phyloP scores from a whole-genome alignment of 257 asterid species.

The Solanum peruvianum region DNA sequence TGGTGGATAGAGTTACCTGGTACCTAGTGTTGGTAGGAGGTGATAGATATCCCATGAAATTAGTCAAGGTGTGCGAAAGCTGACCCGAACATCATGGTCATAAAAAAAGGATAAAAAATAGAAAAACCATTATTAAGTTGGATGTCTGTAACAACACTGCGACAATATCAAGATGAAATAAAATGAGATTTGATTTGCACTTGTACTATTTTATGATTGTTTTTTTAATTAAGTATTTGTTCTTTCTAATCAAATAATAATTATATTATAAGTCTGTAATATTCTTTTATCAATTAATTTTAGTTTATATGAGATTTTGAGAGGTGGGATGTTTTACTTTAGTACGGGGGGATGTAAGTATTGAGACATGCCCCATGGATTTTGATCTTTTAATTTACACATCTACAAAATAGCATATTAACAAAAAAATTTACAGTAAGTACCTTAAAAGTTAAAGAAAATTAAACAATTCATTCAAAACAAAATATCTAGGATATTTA shows the following conservation, averaged over 20 bases:
- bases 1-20: not conserved
- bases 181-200: not conserved
- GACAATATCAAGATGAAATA: not conserved
- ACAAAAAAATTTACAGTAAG: not conserved
- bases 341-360: not conserved
- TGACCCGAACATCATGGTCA: not conserved
- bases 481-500: not conserved
- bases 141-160: not conserved
- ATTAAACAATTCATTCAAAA: not conserved
- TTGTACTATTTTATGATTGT: not conserved
- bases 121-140: not conserved
- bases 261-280: not conserved
- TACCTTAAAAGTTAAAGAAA: not conserved
- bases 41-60: not conserved
- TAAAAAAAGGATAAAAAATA: not conserved
- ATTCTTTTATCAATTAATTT: not conserved
- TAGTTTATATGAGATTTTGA: not conserved
- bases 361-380: not conserved
- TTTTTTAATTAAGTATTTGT: not conserved
- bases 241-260: not conserved
- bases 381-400: not conserved
- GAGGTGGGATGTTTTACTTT: not conserved
- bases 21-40: not conserved
- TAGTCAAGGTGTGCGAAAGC: not conserved
- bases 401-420: not conserved